Base-by-base conservation (phyloP, 306 rosid genomes). In the Ochetophila trinervis region DNA sequence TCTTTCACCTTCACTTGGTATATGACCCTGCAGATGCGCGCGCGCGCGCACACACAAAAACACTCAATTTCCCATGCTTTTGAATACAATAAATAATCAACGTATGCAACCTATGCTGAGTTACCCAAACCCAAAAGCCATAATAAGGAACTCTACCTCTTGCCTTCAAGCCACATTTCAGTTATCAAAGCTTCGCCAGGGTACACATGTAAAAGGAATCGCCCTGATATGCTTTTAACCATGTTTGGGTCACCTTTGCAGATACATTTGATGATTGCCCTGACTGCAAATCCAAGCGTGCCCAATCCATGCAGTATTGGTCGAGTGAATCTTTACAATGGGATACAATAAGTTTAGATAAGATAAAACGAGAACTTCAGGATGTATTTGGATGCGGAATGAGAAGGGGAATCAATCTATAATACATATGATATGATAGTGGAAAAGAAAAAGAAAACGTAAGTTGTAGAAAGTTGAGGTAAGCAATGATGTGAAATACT, bases 261-360 rank as follows among this genome's bases (percentile, higher is more conserved):
- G 66, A 86, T 62, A 61, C 81, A 83, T 73, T 93, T 93, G 67
- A 87, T 84, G 75, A 93, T 73, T 53, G 97, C 99, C 78, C 97
- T 83, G 23, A 90, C 86, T 15, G 96, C 85, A 78, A 87, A 93
- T 65, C 99, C 99, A 51, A 93, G 84, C 18, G 96, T 74, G 93
- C 99, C 86, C 60, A 90, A 72, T 55, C 99, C 99, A 63, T 90
- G 99, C 66, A 87, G 78, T 84, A 93, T 93, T 66, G 99, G 99
- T 76, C 22, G 80, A 32, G 94, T 79, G 86, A 93, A 93, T 78
- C 97, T 93, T 72, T 47, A 70, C 67, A 86, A 52, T 36, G 21
- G 17, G 42, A 40, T 23, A 47, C 47, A 72, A 27, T 13, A 58
- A 32, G 32, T 67, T 78, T 15, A 72, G 82, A 50, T 21, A 51